Percentiles rank a stretch among this genome's conserved stretches.
phyloP scores from a whole-genome alignment of 2,329 filamentous ascomycete genomes.

The Fusarium caatingaense region DNA sequence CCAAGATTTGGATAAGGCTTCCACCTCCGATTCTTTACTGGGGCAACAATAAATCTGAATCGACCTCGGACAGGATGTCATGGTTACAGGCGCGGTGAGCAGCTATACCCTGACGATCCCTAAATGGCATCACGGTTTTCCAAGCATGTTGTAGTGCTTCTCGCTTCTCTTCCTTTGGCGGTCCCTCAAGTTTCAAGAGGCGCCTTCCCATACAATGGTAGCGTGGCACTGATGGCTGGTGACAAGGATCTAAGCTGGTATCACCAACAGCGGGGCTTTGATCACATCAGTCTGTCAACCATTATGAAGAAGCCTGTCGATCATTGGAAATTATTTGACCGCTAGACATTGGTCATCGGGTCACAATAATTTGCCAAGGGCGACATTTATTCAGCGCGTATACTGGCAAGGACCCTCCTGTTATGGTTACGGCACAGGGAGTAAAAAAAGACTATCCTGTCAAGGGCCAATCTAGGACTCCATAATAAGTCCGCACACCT shows the following conservation, averaged over 20 bases:
- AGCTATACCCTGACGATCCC: conserved; percentile 19
- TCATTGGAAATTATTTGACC: conserved; percentile 29
- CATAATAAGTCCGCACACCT: conserved; percentile 38
- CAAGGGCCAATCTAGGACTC: conserved; percentile 34
- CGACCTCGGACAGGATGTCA: conserved; percentile 10
- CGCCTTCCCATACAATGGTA: conserved; percentile 22
- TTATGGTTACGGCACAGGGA: conserved; percentile 18
- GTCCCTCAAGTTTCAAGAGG: conserved; percentile 32
- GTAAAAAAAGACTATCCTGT: conserved; percentile 11
- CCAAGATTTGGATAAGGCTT: neutral
- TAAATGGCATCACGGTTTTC: conserved; percentile 37
- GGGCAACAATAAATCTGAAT: conserved; percentile 7
- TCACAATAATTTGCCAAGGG: conserved; percentile 29
- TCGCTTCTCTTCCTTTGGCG: conserved; percentile 26
- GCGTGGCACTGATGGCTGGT: conserved; percentile 24
- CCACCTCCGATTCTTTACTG: conserved; percentile 1
- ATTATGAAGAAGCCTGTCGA: conserved; percentile 27
- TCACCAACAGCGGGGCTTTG: conserved; percentile 40
- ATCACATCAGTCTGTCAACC: conserved; percentile 37
- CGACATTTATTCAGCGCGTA: conserved; percentile 12
- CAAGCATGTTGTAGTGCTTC: conserved; percentile 20
- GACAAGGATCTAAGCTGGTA: conserved; percentile 32
- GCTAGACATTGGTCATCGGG: conserved; percentile 28
- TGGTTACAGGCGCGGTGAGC: conserved; percentile 13
- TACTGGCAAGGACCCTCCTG: conserved; percentile 20